Base-by-base conservation (phyloP, 1,284 basidiomycete species). In the Xanthoconium separans region DNA sequence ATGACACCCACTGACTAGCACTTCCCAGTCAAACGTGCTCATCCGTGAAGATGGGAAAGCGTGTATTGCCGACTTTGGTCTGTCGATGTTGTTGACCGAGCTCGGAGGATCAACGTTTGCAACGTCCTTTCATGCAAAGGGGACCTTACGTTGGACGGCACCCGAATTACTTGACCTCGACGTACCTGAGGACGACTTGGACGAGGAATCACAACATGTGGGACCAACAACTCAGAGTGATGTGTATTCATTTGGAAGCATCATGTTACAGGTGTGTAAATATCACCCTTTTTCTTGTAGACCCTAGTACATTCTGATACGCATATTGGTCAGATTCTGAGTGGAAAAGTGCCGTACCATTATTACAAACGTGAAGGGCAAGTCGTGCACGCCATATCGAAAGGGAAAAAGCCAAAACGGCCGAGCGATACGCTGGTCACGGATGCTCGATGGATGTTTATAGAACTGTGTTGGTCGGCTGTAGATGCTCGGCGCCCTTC, bases 21-120 rank as follows among this genome's bases (percentile, higher is more conserved):
- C 12, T 43, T 20, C 24, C 36, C 18, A 53, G 53, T 44, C 53
- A 13, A 53, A 44, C 24, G 37, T 54, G 6, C 43, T 54, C 15
- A 40, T 54, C 22, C 29, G 22, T n/a, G 41, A 33, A 15, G 31
- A 31, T 4, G 50, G 50, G 5, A 31, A 12, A 7, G 45, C 36
- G 4, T 39, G 30, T 6, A 53, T 53, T 7, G 33, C 51, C 9
- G 37, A 39, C 37, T 39, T 39, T 39, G 37, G 37, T 39, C 37
- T 39, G 18, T 39, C 37, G 11, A 39, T 39, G 37, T 39, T 39
- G 8, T 39, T 39, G 37, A 39, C 18, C 18, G 37, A 39, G 18
- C 37, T 39, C 18, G 37, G 37, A n/a, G 37, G 9, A 39, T 39
- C 37, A 11, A 39, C 37, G 18, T 39, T 39, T 11, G 37, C 37